Conservation (phyloP, 768 basidiomycete species). For the Boletellus ananas region DNA sequence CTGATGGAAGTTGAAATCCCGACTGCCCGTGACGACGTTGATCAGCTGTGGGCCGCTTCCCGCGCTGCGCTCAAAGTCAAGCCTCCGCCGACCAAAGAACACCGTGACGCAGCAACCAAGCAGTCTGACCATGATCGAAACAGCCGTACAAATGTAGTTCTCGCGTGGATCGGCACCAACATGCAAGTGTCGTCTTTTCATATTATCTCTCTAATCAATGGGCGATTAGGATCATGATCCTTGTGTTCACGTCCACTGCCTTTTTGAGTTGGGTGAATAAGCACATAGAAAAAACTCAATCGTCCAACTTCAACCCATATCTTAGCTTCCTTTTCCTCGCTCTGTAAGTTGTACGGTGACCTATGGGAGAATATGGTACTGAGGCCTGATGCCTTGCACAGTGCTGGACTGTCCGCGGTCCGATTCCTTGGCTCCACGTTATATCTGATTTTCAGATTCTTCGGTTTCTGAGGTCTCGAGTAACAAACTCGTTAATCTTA, state of each 20-base stretch:
- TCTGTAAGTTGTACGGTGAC: conserved; percentile 36
- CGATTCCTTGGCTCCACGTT: conserved; percentile 77
- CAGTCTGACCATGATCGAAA: conserved; percentile 84
- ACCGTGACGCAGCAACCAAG: conserved; percentile 84
- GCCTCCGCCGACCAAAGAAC: conserved; percentile 70
- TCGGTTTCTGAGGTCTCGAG: conserved; percentile 46
- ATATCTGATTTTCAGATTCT: conserved; percentile 73
- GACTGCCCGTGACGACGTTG: conserved; percentile 81
- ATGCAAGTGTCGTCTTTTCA: conserved; percentile 47
- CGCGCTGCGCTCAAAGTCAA: conserved; percentile 64
- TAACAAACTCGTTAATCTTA: not conserved
- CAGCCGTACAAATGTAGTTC: conserved; percentile 80
- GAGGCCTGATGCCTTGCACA: conserved; percentile 24
- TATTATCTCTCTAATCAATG: not conserved
- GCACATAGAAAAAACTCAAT: conserved; percentile 48
- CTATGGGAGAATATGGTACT: not conserved
- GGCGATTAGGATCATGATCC: conserved; percentile 54
- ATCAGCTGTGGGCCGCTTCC: conserved; percentile 80
- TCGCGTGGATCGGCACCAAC: conserved; percentile 82
- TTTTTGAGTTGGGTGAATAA: conserved; percentile 70
- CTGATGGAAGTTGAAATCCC: conserved; percentile 84
- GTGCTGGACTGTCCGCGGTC: conserved; percentile 75
- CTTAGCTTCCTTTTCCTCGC: conserved; percentile 75
- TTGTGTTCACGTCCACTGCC: conserved; percentile 71
- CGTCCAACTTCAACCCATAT: conserved; percentile 82